A percentile compares a stretch with the other conserved stretches of the same genome.
Evolutionary conservation across 2,329 filamentous ascomycete genomes (phyloP).

Genomic region (Colletotrichum zoysiae): DNA sequence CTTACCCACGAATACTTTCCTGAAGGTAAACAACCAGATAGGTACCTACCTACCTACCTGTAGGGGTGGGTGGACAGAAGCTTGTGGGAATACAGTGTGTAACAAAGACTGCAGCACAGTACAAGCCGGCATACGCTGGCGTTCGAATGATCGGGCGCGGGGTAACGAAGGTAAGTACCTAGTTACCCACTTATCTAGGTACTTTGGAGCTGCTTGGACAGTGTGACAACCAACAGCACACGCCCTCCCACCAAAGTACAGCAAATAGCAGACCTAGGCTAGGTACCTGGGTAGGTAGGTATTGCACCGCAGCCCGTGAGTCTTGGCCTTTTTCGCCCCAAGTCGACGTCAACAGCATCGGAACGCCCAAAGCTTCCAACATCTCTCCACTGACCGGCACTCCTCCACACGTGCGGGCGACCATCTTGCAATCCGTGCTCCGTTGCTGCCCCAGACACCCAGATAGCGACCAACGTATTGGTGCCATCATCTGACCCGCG

Average conservation of each 20-base stretch:
- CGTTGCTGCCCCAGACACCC: background rate
- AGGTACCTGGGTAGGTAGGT: background rate
- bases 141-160: slow-evolving; percentile 1
- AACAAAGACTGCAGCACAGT: background rate
- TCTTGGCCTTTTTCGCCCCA: background rate
- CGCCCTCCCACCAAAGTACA: too few species aligned
- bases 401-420: background rate
- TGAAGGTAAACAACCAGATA: too few species aligned
- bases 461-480: background rate
- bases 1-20: too few species aligned
- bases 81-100: background rate
- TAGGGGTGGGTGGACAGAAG: too few species aligned
- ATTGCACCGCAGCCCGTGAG: background rate
- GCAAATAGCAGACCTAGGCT: too few species aligned
- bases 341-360: background rate
- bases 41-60: too few species aligned
- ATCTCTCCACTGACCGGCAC: background rate
- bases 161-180: background rate
- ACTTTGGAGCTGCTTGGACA: slow-evolving; percentile 9
- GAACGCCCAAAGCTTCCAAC: background rate
- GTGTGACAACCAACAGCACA: slow-evolving; percentile 27
- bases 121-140: background rate
- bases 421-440: slow-evolving; percentile 8
- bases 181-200: too few species aligned
- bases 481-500: slow-evolving; percentile 1